Base-by-base conservation (phyloP, 2,329 filamentous ascomycete genomes). In the Beauveria australis region DNA sequence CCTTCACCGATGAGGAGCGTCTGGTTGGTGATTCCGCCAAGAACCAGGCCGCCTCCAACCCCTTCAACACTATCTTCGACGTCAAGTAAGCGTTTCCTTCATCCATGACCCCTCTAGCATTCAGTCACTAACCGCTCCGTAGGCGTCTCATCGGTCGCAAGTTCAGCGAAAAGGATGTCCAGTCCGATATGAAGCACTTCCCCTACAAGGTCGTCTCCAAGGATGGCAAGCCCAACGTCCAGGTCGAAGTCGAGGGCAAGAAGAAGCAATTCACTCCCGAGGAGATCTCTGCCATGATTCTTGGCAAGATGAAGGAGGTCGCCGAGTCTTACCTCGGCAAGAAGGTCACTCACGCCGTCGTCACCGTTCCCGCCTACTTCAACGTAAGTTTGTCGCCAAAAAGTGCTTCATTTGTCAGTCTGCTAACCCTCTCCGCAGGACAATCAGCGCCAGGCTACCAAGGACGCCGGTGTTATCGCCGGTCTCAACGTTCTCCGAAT, bases 281-380 rank as follows among this genome's bases (percentile, higher is more conserved):
- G 77, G 89, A 92, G 74, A 78, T 92, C 69, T 90, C 87, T 67
- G 87, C 89, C 75, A 91, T 92, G 86, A 86, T 92, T 73, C 79
- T 91, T 64, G 85, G 86, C 75, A 90, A 91, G 84, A 92, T 92
- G 89, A 90, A 89, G 84, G 87, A 90, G 73, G 85, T 89, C 66
- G 88, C 89, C 68, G 89, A 92, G 80, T 79, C 81, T 71, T 92
- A 90, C 76, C 80, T 92, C 60, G 88, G 88, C 75, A 88, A 91
- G 82, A 89, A 89, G 78, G 88, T 92, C 65, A 90, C 86, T 74
- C 89, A 92, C 82, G 89, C 89, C 71, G 89, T 97, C 71, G 92
- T 97, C 66, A 97, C 92, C 64, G 92, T 96, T 68, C 92, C 92
- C 69, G 91, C 92, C 79, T 96, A 96, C 83, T 97, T 97, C 89